These are phyloP conservation scores for Mycena olivaceomarginata DNA, from an alignment of 768 basidiomycete genomes.

Conservation along the genomic window DNA sequence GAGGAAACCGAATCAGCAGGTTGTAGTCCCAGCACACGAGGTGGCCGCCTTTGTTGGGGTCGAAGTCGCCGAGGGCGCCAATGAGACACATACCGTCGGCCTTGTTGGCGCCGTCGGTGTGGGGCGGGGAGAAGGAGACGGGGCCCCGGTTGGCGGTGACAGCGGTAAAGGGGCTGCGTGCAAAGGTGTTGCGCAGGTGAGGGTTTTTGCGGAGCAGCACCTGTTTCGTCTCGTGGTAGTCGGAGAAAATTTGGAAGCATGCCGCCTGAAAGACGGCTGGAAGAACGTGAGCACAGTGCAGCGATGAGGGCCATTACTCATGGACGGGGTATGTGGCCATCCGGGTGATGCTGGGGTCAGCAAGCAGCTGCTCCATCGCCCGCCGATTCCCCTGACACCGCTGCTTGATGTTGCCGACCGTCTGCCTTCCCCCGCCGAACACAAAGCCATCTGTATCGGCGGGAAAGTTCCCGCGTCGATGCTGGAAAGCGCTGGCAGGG, in stretches of 20 bases:
- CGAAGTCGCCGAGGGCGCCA: too few species aligned
- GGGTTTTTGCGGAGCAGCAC: too few species aligned
- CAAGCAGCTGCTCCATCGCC: neutral
- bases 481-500: neutral
- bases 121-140: too few species aligned
- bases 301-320: neutral
- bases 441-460: neutral
- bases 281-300: neutral
- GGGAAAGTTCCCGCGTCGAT: neutral
- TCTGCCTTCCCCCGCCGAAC: neutral
- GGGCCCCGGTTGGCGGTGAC: too few species aligned
- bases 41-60: too few species aligned
- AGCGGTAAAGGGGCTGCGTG: too few species aligned
- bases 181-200: too few species aligned
- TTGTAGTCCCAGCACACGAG: too few species aligned
- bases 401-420: neutral
- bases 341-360: neutral
- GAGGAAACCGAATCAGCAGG: too few species aligned
- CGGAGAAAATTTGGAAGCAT: neutral
- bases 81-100: too few species aligned
- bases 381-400: neutral
- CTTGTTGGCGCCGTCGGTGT: too few species aligned
- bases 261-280: neutral
- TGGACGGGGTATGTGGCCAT: neutral
- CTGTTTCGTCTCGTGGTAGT: too few species aligned